phyloP scores from a whole-genome alignment of 306 rosid species.

The Sicyos edulis region DNA sequence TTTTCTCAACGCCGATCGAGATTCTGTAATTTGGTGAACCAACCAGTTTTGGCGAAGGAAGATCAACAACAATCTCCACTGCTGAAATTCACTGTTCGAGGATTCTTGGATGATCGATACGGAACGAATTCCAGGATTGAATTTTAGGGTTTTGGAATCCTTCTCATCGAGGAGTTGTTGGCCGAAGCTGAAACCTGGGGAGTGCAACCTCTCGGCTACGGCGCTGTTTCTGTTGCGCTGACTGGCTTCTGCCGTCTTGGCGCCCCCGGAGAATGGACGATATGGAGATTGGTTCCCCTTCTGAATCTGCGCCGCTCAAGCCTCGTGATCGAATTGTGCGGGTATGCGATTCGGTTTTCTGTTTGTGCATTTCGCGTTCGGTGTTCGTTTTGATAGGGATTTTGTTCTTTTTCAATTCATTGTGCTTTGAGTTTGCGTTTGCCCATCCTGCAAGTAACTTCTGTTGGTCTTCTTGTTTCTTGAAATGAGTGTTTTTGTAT shows the following conservation, averaged over 20 bases:
- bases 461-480: not conserved
- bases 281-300: slow-evolving; percentile 62
- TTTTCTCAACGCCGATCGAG: not conserved
- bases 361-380: not conserved
- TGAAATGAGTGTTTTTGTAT: not conserved
- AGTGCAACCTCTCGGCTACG: slow-evolving; percentile 40
- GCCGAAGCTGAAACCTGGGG: slow-evolving; percentile 51
- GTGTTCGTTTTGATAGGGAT: not conserved
- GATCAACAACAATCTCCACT: not conserved
- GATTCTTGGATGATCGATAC: slow-evolving; percentile 4
- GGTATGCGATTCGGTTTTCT: slow-evolving; percentile 32
- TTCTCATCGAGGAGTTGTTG: not conserved
- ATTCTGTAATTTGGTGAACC: not conserved
- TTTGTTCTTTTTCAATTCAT: not conserved
- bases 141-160: slow-evolving; percentile 23
- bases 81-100: not conserved
- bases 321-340: slow-evolving; percentile 65
- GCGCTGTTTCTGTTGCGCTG: slow-evolving; percentile 47
- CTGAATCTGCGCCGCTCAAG: slow-evolving; percentile 35
- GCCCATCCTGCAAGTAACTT: not conserved
- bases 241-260: slow-evolving; percentile 45
- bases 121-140: not conserved
- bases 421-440: too few relatives aligned
- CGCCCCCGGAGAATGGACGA: slow-evolving; percentile 43
- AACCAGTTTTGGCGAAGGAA: not conserved